These are phyloP conservation scores for Xylaria sp. DNA, from an alignment of 2,329 filamentous ascomycete species.

Conservation along the genomic window DNA sequence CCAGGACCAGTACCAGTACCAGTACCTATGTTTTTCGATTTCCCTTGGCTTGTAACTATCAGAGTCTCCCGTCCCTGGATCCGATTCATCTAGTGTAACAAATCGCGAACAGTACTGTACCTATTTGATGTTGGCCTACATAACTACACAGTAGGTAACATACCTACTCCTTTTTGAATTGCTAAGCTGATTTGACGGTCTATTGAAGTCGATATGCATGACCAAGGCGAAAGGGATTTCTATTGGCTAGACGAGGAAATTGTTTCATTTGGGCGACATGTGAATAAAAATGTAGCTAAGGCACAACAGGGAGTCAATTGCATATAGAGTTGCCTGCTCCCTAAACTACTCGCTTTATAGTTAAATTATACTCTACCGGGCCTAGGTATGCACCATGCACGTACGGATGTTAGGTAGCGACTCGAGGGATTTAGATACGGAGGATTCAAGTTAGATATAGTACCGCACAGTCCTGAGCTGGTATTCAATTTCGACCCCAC, in stretches of 20 bases:
- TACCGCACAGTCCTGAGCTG: neutral
- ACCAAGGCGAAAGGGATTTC: constrained; percentile 11
- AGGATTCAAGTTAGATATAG: neutral
- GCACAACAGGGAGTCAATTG: too few relatives aligned
- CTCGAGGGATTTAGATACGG: neutral
- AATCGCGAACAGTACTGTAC: neutral
- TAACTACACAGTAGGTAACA: constrained; percentile 3
- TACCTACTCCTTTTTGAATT: neutral
- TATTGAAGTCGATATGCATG: constrained; percentile 1
- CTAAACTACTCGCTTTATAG: neutral
- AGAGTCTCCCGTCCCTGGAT: constrained; percentile 7
- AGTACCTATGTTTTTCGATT: constrained; percentile 6
- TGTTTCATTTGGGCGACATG: constrained; percentile 14
- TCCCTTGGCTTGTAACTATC: constrained; percentile 14
- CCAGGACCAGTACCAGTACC: neutral
- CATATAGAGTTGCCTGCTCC: neutral
- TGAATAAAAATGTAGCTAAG: constrained; percentile 1
- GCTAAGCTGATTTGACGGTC: constrained; percentile 1
- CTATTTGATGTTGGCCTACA: neutral
- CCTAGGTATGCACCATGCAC: neutral
- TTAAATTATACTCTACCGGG: neutral
- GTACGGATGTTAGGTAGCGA: neutral
- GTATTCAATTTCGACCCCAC: neutral
- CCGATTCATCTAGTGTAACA: neutral
- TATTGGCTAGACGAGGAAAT: constrained; percentile 25